phyloP scores from a whole-genome alignment of 768 basidiomycete genomes.

The Strobilomyces dryophilus region DNA sequence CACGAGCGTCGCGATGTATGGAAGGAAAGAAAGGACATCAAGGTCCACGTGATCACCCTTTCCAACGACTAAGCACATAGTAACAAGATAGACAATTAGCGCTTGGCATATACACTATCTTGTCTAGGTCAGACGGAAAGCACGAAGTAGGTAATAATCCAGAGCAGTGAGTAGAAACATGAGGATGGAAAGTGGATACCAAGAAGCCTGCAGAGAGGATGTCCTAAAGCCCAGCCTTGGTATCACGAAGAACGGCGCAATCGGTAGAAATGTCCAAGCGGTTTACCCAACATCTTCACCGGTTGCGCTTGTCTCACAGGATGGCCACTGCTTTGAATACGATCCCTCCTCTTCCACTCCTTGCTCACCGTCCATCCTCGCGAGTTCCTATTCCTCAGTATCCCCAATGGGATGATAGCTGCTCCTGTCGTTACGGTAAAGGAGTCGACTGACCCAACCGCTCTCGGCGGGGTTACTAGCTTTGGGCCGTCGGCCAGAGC shows the following conservation, averaged over 20 bases:
- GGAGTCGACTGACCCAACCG: conserved; percentile 50
- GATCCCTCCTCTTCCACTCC: conserved; percentile 24
- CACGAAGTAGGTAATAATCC: conserved; percentile 2
- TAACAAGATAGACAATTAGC: background rate
- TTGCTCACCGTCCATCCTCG: conserved; percentile 44
- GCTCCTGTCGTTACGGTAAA: conserved; percentile 40
- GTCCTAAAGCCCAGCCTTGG: conserved; percentile 4
- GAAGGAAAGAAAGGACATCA: conserved; percentile 24
- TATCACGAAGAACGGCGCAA: conserved; percentile 6
- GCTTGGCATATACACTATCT: conserved; percentile 12
- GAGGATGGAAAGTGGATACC: conserved; percentile 28
- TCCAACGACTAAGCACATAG: too few relatives aligned
- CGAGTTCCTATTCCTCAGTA: conserved; percentile 53
- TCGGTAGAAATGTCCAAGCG: background rate
- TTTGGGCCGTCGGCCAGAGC: conserved; percentile 23
- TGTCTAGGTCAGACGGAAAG: conserved; percentile 6
- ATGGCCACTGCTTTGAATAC: conserved; percentile 11
- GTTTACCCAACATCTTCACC: conserved; percentile 8
- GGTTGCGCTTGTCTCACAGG: conserved; percentile 10
- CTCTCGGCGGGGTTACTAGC: conserved; percentile 20
- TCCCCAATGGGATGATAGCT: conserved; percentile 47
- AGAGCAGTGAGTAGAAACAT: conserved; percentile 1
- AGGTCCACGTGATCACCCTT: conserved; percentile 12
- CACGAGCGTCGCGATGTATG: conserved; percentile 16
- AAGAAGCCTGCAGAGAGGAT: conserved; percentile 1